A percentile compares a stretch with the other conserved stretches of the same genome.
These are phyloP conservation scores for Tetrahymena malaccensis DNA, from an alignment of 73 alveolate species.

Conservation along the genomic window DNA sequence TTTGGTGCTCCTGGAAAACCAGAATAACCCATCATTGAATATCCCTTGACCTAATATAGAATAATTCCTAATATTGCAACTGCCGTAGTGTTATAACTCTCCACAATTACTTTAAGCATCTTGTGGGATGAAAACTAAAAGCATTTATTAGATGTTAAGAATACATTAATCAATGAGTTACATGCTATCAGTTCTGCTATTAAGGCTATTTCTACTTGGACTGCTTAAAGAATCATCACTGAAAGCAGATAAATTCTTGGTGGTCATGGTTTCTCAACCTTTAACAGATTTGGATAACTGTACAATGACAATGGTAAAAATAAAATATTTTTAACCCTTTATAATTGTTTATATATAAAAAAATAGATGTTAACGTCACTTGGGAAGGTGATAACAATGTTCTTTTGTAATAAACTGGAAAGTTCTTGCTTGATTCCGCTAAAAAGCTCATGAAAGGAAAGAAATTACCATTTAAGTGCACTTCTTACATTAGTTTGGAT, in stretches of 20 bases:
- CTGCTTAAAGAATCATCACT: slow-evolving; percentile 29
- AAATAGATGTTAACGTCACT: slow-evolving; percentile 56
- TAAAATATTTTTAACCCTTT: not conserved
- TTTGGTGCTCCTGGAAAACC: slow-evolving; percentile 47
- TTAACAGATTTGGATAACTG: slow-evolving; percentile 40
- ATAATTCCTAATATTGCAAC: slow-evolving; percentile 57
- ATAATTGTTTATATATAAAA: not conserved
- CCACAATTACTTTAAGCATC: slow-evolving; percentile 9
- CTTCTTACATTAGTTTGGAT: not conserved
- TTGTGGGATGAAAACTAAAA: slow-evolving; percentile 29
- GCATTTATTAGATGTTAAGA: slow-evolving; percentile 8
- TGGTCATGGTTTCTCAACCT: slow-evolving; percentile 67
- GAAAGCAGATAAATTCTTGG: slow-evolving; percentile 67
- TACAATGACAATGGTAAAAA: slow-evolving; percentile 10
- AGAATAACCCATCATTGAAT: slow-evolving; percentile 54
- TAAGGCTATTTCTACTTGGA: slow-evolving; percentile 39
- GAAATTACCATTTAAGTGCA: not conserved
- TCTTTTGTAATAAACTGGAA: slow-evolving; percentile 55
- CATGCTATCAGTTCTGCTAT: slow-evolving; percentile 56
- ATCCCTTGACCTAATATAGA: slow-evolving; percentile 53
- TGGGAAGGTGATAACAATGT: slow-evolving; percentile 89
- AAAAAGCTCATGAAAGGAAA: slow-evolving; percentile 29
- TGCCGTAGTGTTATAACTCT: slow-evolving; percentile 20
- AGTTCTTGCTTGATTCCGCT: slow-evolving; percentile 26
- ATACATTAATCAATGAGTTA: slow-evolving; percentile 17